Percentiles rank a stretch among this genome's conserved stretches.
Conservation (phyloP, 352 stramenopile species). For the Pythium guiyangense region DNA sequence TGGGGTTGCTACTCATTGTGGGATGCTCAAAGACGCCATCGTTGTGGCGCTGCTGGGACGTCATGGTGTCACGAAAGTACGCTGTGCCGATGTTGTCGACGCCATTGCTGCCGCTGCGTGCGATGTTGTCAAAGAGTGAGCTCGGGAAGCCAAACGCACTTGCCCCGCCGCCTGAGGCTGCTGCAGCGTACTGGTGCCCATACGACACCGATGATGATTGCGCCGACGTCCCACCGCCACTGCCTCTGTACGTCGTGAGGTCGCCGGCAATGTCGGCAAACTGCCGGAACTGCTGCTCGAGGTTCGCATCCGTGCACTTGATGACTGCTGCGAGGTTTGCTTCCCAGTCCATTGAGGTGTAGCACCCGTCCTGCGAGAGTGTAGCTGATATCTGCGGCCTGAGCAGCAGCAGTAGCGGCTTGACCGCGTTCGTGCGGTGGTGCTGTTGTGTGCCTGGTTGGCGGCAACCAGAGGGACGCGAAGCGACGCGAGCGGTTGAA, state of each 20-base stretch:
- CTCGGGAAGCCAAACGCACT: conserved; percentile 1
- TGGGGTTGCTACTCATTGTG: neutral
- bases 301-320: conserved; percentile 74
- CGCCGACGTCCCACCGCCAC: neutral
- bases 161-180: neutral
- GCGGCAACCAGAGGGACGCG: too few relatives aligned
- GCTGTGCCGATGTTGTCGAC: conserved; percentile 22
- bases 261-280: conserved; percentile 41
- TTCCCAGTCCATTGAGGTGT: conserved; percentile 16
- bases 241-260: conserved; percentile 5
- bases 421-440: too few relatives aligned
- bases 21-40: neutral
- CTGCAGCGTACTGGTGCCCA: neutral
- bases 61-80: conserved; percentile 38
- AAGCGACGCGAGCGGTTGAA: too few relatives aligned
- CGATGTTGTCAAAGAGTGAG: neutral
- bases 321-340: conserved; percentile 76
- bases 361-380: too few relatives aligned
- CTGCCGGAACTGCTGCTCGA: conserved; percentile 72
- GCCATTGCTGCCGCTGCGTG: neutral
- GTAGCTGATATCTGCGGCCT: neutral
- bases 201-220: neutral
- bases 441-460: too few relatives aligned
- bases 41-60: conserved; percentile 14
- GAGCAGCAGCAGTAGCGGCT: neutral